Evolutionary conservation across 1,284 basidiomycete species (phyloP), one percentile per base, ranked within the genome.

Genomic region (Cryptococcus sp.): DNA sequence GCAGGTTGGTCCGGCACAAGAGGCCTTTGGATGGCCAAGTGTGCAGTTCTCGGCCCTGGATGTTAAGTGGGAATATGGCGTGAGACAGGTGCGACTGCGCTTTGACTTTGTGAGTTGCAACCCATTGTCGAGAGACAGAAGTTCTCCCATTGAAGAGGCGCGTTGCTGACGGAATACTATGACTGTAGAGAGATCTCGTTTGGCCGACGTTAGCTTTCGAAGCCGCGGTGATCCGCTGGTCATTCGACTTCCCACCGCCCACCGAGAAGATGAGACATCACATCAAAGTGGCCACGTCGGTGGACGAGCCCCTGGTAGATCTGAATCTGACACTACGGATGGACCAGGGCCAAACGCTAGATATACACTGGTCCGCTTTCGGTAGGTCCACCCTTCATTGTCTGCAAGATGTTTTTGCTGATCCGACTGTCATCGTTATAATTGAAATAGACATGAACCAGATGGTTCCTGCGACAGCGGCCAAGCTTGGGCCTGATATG

Each of bases 211-310:
- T 99, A 54, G 90, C 92, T 0, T 98, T 99, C 69, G 89, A 94
- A 55, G 94, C 92, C 0, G 89, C 96, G 62, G 90, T 99, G 7
- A 76, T 94, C 17, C 80, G 84, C 55, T 98, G 95, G 95, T 88
- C 84, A 35, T 81, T 93, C 42, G 88, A 91, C 69, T 81, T 87
- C 62, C 83, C 85, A 57, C 88, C 90, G 0, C 90, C 91, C 0
- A 77, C 84, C 48, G 85, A 87, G 60, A 82, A 84, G 66, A 84
- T 84, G n/a, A 83, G 92, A 7, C 95, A 98, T 74, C 90, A 93
- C 70, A 85, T 98, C 78, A 97, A 95, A 75, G 90, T 72, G 0
- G 76, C 74, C 8, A 70, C 72, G 5, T 62, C 66, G 1, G 66
- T 71, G 1, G 69, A 75, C 42, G 62, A 67, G 23, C 69, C 75